Conservation (phyloP, 1,139 yeast genomes). For the Candida buenavistaensis region DNA sequence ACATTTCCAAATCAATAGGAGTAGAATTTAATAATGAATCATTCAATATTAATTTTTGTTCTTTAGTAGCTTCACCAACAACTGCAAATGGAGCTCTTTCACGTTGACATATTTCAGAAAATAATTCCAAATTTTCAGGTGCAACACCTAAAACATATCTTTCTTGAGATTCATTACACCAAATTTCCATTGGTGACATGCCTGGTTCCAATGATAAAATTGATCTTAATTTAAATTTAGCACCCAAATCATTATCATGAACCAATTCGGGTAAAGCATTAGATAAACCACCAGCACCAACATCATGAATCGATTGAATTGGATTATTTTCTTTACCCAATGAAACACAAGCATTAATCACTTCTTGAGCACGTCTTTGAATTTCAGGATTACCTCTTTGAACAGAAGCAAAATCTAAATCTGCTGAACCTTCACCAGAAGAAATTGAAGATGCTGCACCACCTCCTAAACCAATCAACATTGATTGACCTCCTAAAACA, state of each 20-base stretch:
- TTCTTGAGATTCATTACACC: conserved; percentile 99
- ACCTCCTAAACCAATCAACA: conserved; percentile 98
- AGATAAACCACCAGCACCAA: conserved; percentile 98
- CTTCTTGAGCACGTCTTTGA: conserved; percentile 99
- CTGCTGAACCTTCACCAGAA: conserved; percentile 96
- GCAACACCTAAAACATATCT: conserved; percentile 94
- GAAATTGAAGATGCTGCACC: conserved; percentile 98
- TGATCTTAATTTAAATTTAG: conserved; percentile 86
- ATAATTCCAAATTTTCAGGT: conserved; percentile 70
- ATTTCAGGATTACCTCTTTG: conserved; percentile 99
- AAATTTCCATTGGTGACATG: conserved; percentile 99
- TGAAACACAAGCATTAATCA: conserved; percentile 89
- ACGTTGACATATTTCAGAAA: conserved; percentile 81
- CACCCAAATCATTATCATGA: conserved; percentile 96
- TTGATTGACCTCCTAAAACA: conserved; percentile 97
- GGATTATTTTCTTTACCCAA: conserved; percentile 74
- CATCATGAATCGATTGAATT: conserved; percentile 95
- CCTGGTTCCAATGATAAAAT: conserved; percentile 93
- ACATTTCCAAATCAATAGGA: conserved; percentile 96
- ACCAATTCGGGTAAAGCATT: conserved; percentile 97
- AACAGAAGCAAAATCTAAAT: conserved; percentile 95
- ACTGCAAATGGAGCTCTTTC: conserved; percentile 97
- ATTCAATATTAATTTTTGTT: conserved; percentile 76
- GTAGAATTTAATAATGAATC: conserved; percentile 75
- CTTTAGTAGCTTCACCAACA: conserved; percentile 91